Evolutionary conservation across 208 protist species (phyloP), one percentile per base, ranked within the genome.

Genomic region (Trypanosoma rangeli): DNA sequence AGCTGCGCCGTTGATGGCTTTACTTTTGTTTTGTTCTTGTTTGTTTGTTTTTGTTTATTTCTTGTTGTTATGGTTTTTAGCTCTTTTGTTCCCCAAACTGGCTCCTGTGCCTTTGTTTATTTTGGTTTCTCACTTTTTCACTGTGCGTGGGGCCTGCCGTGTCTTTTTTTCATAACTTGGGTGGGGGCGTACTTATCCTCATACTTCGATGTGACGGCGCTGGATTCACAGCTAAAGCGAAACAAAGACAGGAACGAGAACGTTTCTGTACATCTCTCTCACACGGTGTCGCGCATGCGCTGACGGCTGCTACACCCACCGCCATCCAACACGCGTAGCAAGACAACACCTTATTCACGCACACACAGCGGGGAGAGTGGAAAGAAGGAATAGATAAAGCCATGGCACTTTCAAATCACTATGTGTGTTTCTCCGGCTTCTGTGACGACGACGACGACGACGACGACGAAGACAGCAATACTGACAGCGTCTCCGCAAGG

Each of bases 371-470:
- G 63, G 18, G 46, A 48, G 39, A 53, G n/a, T n/a, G 20, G 16
- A 54, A 59, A 39, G 35, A 54, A 56, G 35, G 53, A 55, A 42
- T n/a, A n/a, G n/a, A n/a, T n/a, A 9, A 18, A 8, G 20, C 26
- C 53, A 68, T 67, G 67, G 46, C 66, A 48, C 64, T 73, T 70
- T 39, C 58, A 24, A 53, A 53, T 33, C 55, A 69, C 63, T 24
- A 71, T 44, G 35, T 82, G 1, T 82, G 71, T 56, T 78, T 82
- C 48, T 69, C 77, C 18, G 77, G 77, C 8, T 82, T 82, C 53
- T 49, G 18, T 49, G 53, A 64, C 29, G 63, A 55, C 29, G 46
- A 26, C n/a, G 46, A 26, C 10, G 29, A 66, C 13, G 68, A 64
- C 24, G 42, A 62, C 35, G 67, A 64, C 9, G 26, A 58, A 22